Percentiles rank a stretch among this genome's conserved stretches.
Evolutionary conservation across 78 protist species (phyloP).

Genomic region (slime mould (Dictyostelium discoideum)): dicty_2.7 NC_007091.3:3724501-3725000

Average conservation of each 20-base stretch:
- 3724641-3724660: no score
- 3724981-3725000: background rate
- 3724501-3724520: slow-evolving; percentile 57
- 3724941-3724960: slow-evolving; percentile 58
- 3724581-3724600: background rate
- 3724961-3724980: slow-evolving; percentile 32
- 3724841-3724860: slow-evolving; percentile 28
- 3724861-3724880: background rate
- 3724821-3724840: slow-evolving; percentile 54
- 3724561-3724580: background rate
- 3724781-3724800: slow-evolving; percentile 30
- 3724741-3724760: slow-evolving; percentile 73
- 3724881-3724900: slow-evolving; percentile 57
- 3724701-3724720: slow-evolving; percentile 47
- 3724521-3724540: slow-evolving; percentile 23
- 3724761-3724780: slow-evolving; percentile 35
- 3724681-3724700: slow-evolving; percentile 60
- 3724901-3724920: slow-evolving; percentile 31
- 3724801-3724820: slow-evolving; percentile 39
- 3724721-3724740: slow-evolving; percentile 65
- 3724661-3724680: slow-evolving; percentile 20
- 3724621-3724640: background rate
- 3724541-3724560: background rate
- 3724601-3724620: background rate
- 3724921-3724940: slow-evolving; percentile 17